Evolutionary conservation across 495 filamentous ascomycete species (phyloP).

Genomic region (Trichoderma erinaceum): DNA sequence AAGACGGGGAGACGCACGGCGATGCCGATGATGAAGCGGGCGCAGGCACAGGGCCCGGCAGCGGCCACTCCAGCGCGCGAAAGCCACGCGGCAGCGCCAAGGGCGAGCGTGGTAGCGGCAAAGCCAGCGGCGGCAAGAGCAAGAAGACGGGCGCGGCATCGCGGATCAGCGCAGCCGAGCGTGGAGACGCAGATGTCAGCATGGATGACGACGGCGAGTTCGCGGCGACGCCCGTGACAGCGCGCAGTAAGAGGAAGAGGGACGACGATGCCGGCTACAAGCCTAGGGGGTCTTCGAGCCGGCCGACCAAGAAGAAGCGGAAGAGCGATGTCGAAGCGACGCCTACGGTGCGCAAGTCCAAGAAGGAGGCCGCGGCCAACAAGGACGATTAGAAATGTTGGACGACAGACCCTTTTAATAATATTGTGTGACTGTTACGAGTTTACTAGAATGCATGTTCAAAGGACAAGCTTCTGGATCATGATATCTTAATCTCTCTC

Average conservation of each 20-base stretch:
- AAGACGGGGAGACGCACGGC: conserved; percentile 60
- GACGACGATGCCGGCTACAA: conserved; percentile 66
- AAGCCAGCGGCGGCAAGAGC: conserved; percentile 14
- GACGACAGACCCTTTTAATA: not conserved
- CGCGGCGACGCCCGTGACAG: conserved; percentile 39
- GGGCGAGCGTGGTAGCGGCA: conserved; percentile 22
- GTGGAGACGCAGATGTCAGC: conserved; percentile 27
- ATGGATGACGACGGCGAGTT: conserved; percentile 48
- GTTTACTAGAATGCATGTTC: not conserved
- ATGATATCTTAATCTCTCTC: no score
- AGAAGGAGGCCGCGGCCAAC: conserved; percentile 22
- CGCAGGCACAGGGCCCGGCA: conserved; percentile 34
- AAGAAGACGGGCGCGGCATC: conserved; percentile 43
- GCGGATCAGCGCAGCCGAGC: conserved; percentile 19
- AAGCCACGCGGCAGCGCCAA: conserved; percentile 21
- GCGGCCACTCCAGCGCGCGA: conserved; percentile 26
- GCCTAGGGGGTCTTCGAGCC: conserved; percentile 56
- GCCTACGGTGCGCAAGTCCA: conserved; percentile 24
- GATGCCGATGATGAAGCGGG: conserved; percentile 31
- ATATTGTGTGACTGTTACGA: not conserved
- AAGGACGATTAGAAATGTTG: conserved; percentile 1
- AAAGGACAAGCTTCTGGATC: no score
- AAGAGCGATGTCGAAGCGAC: conserved; percentile 35
- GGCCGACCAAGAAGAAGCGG: conserved; percentile 59
- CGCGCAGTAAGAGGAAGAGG: conserved; percentile 42